phyloP scores from a whole-genome alignment of 2,329 filamentous ascomycete genomes.

The Aaosphaeria pasadenensis region DNA sequence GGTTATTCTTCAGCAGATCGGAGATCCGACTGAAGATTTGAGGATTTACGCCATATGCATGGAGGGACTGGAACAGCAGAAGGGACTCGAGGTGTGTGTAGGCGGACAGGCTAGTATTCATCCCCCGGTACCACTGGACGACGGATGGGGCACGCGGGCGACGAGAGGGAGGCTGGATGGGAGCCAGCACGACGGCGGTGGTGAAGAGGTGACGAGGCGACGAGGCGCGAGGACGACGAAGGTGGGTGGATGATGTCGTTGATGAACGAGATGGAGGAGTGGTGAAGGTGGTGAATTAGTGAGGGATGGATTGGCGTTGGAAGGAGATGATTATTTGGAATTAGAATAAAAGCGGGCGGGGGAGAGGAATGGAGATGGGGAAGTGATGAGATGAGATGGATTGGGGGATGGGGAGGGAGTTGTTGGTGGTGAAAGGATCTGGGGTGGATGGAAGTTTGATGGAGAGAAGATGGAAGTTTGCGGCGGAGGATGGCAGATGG shows the following conservation, averaged over 20 bases:
- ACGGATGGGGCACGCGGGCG: conserved; percentile 26
- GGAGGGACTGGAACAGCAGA: conserved; percentile 77
- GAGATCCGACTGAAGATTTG: conserved; percentile 70
- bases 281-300: not conserved
- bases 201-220: conserved; percentile 3
- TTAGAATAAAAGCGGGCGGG: not conserved
- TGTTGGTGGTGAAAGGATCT: not conserved
- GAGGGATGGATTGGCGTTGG: not conserved
- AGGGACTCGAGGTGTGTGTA: conserved; percentile 86
- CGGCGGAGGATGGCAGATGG: no score
- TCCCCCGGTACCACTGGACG: conserved; percentile 38
- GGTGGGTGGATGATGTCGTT: conserved; percentile 1
- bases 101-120: conserved; percentile 58
- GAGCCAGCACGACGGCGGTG: conserved; percentile 34
- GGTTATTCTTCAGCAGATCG: conserved; percentile 69
- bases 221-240: conserved; percentile 5
- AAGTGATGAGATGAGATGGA: conserved; percentile 15
- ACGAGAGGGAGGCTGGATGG: conserved; percentile 23
- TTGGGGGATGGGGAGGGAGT: not conserved
- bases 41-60: conserved; percentile 63
- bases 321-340: not conserved
- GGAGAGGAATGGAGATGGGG: conserved; percentile 5
- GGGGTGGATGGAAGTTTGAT: no score
- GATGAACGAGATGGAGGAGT: not conserved
- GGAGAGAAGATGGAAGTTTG: no score